Evolutionary conservation across 495 filamentous ascomycete genomes (phyloP), one percentile per base, ranked within the genome.

Genomic region (Lasiosphaeria ovina): DNA sequence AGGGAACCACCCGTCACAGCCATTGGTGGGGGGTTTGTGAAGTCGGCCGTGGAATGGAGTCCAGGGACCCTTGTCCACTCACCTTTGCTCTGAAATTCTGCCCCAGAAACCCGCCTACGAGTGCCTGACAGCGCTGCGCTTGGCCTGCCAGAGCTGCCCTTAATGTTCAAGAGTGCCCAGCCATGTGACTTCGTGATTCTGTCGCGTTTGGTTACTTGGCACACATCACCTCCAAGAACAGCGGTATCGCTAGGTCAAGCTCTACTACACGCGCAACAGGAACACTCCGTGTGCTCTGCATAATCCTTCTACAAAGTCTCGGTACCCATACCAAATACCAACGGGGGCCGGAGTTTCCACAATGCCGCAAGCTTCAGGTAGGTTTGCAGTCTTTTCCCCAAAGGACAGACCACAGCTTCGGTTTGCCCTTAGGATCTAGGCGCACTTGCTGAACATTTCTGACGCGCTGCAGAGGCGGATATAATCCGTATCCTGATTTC

Each of bases 401-500:
- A 49, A 49, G 24, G 24, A 24, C 24, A 2, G 24, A 24, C 24
- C 2, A 24, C 45, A 9, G 45, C 45, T 51, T 36, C 11, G 6
- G 11, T 17, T 45, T 34, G 16, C 9, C 35, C 9, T 14, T 32
- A 3, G 8, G 32, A 31, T 14, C 32, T 6, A 10, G 3, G 33
- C 9, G 47, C 31, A n/a, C 32, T 17, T 35, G 53, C 54, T 62
- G n/a, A 57, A 12, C 3, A 12, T 59, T 7, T 17, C 55, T 54
- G 4, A 62, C 35, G 44, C 7, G 6, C 7, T 3, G 11, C 64
- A 92, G 90, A 83, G 42, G 82, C 86, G 66, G 92, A 98, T 76
- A 96, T 91, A 0, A 96, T 98, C 78, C 92, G 92, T 67, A 92
- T 98, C 60, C 87, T 98, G 52, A 81, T 98, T 45, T 85, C 94